These are phyloP conservation scores for Colletotrichum chrysophilum DNA, from an alignment of 2,329 filamentous ascomycete genomes.

Conservation along the genomic window DNA sequence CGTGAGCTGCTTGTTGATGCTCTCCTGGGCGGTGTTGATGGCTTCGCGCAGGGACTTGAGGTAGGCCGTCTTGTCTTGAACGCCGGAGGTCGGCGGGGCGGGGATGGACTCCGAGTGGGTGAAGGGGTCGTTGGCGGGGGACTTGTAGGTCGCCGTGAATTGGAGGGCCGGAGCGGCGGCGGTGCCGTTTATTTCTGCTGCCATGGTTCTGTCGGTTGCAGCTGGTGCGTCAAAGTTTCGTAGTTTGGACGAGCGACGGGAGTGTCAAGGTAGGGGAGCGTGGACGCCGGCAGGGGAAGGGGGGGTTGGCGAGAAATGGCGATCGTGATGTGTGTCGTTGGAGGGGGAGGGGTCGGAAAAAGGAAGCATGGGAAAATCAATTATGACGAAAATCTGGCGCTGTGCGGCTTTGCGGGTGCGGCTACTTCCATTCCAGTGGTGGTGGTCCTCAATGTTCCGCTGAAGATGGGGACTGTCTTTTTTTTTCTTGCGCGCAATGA, in stretches of 20 bases:
- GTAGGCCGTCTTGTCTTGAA: slow-evolving; percentile 61
- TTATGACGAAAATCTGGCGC: slow-evolving; percentile 6
- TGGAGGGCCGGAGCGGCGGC: slow-evolving; percentile 1
- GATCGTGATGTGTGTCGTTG: not conserved
- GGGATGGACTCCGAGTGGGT: slow-evolving; percentile 40
- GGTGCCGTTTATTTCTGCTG: not conserved
- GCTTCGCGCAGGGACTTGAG: slow-evolving; percentile 63
- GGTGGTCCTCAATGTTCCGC: slow-evolving; percentile 12
- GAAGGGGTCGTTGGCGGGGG: slow-evolving; percentile 55
- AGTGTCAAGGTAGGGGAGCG: not conserved
- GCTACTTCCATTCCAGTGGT: slow-evolving; percentile 8
- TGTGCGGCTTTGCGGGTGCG: not conserved
- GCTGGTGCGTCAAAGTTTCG: not conserved
- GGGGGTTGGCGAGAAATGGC: not conserved
- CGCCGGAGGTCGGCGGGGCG: slow-evolving; percentile 36
- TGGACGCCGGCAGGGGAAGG: not conserved
- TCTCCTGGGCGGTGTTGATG: slow-evolving; percentile 64
- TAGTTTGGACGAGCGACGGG: not conserved
- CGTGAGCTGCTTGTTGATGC: slow-evolving; percentile 75
- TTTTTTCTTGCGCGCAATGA: not conserved
- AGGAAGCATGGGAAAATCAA: not conserved
- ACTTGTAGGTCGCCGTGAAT: slow-evolving; percentile 61
- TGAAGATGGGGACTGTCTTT: slow-evolving; percentile 15
- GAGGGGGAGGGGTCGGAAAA: not conserved
- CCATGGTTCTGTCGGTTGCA: not conserved